Evolutionary conservation across 225 moss, liverwort and hornwort genomes (phyloP).

Genomic region (Straminergon stramineum): DNA sequence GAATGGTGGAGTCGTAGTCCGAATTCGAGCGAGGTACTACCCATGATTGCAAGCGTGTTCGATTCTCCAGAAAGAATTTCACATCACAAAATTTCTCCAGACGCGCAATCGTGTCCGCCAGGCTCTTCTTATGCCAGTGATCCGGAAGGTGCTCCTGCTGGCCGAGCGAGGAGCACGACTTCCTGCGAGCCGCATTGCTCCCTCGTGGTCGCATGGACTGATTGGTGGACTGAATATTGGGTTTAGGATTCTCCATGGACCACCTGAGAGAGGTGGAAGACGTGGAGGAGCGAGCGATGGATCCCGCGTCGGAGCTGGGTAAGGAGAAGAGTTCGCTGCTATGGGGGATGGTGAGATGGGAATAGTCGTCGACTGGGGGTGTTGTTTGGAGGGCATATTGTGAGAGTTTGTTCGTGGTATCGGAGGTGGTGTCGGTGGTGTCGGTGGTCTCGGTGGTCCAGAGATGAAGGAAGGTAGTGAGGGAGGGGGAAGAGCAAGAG

Average conservation of each 20-base stretch:
- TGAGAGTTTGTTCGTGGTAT: background rate
- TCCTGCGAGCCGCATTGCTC: background rate
- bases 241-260: background rate
- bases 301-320: background rate
- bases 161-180: constrained; percentile 9
- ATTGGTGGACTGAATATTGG: background rate
- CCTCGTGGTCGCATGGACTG: background rate
- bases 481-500: background rate
- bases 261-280: background rate
- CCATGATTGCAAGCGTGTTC: background rate
- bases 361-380: background rate
- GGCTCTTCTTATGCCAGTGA: background rate
- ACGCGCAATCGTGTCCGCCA: constrained; percentile 19
- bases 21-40: background rate
- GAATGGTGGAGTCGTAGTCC: background rate
- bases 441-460: background rate
- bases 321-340: constrained; percentile 53
- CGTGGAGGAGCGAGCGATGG: background rate
- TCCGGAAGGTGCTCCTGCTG: background rate
- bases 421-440: background rate
- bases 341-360: constrained; percentile 14
- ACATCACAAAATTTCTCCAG: constrained; percentile 30
- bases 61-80: constrained; percentile 9
- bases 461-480: background rate
- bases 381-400: background rate